Evolutionary conservation across 1,284 basidiomycete species (phyloP), one percentile per base, ranked within the genome.

Genomic region (Apiotrichum mycotoxinovorans): DNA sequence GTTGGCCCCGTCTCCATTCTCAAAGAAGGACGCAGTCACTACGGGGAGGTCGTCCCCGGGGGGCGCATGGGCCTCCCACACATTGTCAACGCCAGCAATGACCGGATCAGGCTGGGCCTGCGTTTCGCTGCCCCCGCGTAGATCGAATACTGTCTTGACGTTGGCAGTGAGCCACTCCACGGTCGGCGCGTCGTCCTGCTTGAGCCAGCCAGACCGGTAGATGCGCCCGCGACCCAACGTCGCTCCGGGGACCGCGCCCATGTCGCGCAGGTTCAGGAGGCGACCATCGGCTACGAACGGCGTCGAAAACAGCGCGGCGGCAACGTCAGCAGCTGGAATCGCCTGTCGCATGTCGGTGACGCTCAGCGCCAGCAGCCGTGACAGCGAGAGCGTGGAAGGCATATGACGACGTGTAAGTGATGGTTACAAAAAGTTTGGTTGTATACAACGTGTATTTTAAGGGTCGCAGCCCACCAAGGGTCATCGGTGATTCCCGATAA

Each of bases 181-280:
- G 11, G 52, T 43, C 4, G n/a, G 17, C 7, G 18, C 23, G 8
- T 38, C 30, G 27, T 43, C 37, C 26, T 51, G 49, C 3, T 34
- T 20, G 4, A 61, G 33, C 49, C 47, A 40, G n/a, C 35, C 59
- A 2, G 42, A 54, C 44, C 59, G 59, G 52, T 48, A 57, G 34
- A 54, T 20, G 8, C 42, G 27, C 2, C 55, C 55, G 3, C 52
- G 35, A 11, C 27, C 17, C 22, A 61, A 27, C 12, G 47, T 35
- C 18, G 41, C 48, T 34, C 44, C 45, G 9, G 55, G 59, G 2
- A 61, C 49, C 1, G 33, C 44, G 35, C 59, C 59, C 43, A 57
- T 18, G 52, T 61, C 59, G 17, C 59, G 59, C 12, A 48, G 34
- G 45, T 61, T 61, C 40, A 61, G 44, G 12, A 60, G 27, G 3